Evolutionary conservation across 345 rosid genomes (phyloP).

Genomic region (Eucalyptus albens): DNA sequence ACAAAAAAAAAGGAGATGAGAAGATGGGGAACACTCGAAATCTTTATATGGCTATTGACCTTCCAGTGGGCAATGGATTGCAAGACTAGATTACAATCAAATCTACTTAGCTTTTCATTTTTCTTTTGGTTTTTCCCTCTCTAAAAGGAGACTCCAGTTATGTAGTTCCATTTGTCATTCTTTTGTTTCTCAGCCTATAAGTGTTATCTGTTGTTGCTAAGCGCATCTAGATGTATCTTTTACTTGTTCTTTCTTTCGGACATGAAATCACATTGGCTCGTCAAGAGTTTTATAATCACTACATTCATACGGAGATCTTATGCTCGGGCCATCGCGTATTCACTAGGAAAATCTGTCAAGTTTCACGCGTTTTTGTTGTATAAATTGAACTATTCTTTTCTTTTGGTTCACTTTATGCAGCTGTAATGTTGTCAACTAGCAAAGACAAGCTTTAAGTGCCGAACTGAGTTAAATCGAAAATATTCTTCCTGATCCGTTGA

Average conservation of each 20-base stretch:
- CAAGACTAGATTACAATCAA: not conserved
- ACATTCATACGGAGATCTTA: not conserved
- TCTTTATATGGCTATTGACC: not conserved
- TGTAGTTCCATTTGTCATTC: not conserved
- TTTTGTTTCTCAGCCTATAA: not conserved
- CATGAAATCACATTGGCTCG: not conserved
- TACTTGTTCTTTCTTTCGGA: not conserved
- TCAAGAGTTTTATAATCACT: not conserved
- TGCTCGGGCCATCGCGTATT: not conserved
- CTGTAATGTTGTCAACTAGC: not conserved
- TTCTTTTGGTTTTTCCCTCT: not conserved
- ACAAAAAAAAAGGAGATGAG: not conserved
- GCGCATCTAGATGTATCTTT: not conserved
- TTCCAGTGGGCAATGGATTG: not conserved
- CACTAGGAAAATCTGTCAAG: not conserved
- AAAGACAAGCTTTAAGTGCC: not conserved
- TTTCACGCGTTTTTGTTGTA: not conserved
- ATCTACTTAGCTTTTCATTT: not conserved
- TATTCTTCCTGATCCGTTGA: not conserved
- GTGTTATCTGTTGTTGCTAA: not conserved
- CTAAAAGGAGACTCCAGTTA: not conserved
- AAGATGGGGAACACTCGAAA: not conserved
- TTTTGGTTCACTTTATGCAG: not conserved
- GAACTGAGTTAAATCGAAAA: not conserved
- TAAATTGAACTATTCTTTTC: not conserved